Evolutionary conservation across 2,329 filamentous ascomycete genomes (phyloP).

Genomic region (Colletotrichum zoysiae): DNA sequence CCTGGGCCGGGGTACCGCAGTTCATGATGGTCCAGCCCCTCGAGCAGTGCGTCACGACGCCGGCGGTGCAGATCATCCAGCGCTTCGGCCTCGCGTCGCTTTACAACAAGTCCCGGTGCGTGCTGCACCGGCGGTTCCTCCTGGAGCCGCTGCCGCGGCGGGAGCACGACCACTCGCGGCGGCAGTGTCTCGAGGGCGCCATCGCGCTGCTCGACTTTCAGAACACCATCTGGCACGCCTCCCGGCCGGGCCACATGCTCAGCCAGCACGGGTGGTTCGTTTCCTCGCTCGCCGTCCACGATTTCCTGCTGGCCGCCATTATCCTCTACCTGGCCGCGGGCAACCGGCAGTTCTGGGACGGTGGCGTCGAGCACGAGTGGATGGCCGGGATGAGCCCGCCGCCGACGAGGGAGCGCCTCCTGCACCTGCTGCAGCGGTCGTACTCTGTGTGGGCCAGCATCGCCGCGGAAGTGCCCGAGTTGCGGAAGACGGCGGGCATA

Average conservation of each 20-base stretch:
- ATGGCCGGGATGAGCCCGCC: conserved; percentile 49
- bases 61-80: conserved; percentile 62
- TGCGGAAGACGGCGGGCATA: conserved; percentile 60
- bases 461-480: conserved; percentile 53
- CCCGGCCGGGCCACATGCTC: conserved; percentile 66
- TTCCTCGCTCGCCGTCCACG: conserved; percentile 68
- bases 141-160: conserved; percentile 55
- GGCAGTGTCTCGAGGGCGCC: conserved; percentile 63
- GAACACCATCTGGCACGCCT: conserved; percentile 60
- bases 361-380: conserved; percentile 51
- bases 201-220: conserved; percentile 63
- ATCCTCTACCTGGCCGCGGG: conserved; percentile 67
- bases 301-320: conserved; percentile 73
- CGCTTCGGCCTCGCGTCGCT: conserved; percentile 65
- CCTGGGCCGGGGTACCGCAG: conserved; percentile 59
- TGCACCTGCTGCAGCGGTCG: conserved; percentile 57
- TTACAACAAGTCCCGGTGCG: conserved; percentile 67
- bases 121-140: conserved; percentile 67
- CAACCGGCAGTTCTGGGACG: conserved; percentile 56
- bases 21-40: conserved; percentile 63
- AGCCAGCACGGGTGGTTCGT: conserved; percentile 68
- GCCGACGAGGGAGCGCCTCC: conserved; percentile 55
- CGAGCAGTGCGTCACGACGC: conserved; percentile 63
- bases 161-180: conserved; percentile 66
- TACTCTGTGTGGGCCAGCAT: conserved; percentile 59